Evolutionary conservation across 805 yeast genomes (phyloP), one percentile per base, ranked within the genome.

Genomic region (Candida berthetii): DNA sequence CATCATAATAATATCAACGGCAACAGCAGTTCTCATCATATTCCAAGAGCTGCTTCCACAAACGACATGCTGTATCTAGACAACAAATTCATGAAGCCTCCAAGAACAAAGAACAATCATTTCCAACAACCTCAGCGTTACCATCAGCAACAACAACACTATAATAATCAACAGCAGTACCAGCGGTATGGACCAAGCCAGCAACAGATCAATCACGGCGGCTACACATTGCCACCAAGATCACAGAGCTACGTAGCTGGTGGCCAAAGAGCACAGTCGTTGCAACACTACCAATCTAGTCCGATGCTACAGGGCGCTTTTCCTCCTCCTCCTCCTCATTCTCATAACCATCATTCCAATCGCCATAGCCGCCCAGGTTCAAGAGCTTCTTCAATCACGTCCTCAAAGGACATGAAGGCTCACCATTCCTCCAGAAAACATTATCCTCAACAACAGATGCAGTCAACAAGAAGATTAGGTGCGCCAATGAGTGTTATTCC

Each of bases 11-110:
- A 27, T 27, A 27, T 27, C 29, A 10, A 10, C 29, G 9, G 13
- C 29, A 31, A n/a, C n/a, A 10, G 27, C 36, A 27, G 29, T 10
- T 33, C 36, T 10, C 38, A 18, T 8, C 35, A 34, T 9, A 31
- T 29, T 7, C 52, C 58, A 3, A 47, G 61, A 28, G 49, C 48
- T 8, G 39, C 48, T 3, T 51, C 58, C 6, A 56, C 61, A 2
- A 43, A 36, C 10, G 59, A 54, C 22, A 45, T 56, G 17, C 3
- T 56, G 2, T 37, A 32, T 1, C 3, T 49, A n/a, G 58, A 51
- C 7, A 16, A 45, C n/a, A 46, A 40, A 39, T 50, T 52, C 42
- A n/a, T 41, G 8, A 49, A 43, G 31, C 48, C 48, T 6, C 33
- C 49, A 4, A 44, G 53, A 31, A 27, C 41, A 2, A 48, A 33